phyloP scores from a whole-genome alignment of 768 basidiomycete genomes.

The Termitomyces sp. region DNA sequence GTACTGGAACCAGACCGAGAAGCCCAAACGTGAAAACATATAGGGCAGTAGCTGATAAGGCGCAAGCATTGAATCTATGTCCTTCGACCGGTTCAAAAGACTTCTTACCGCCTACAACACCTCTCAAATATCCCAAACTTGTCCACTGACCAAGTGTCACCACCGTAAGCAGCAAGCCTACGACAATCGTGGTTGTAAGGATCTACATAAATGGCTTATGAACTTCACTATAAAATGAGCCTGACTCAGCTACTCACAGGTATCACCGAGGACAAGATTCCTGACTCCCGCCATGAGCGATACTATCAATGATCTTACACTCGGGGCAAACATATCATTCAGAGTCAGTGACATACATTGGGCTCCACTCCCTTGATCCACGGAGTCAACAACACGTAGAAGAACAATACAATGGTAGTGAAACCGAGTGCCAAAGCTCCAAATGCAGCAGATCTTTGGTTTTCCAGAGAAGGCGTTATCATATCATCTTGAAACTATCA shows the following conservation, averaged over 20 bases:
- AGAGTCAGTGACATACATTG: constrained; percentile 42
- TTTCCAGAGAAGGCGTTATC: not conserved
- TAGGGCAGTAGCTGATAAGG: constrained; percentile 50
- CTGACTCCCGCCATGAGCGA: constrained; percentile 68
- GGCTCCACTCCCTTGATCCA: constrained; percentile 62
- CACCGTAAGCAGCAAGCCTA: constrained; percentile 61
- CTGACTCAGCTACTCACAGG: constrained; percentile 33
- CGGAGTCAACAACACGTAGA: constrained; percentile 67
- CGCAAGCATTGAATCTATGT: not conserved
- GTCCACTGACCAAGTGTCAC: constrained; percentile 66
- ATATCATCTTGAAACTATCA: not conserved
- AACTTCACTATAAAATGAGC: not conserved
- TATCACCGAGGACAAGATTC: constrained; percentile 60
- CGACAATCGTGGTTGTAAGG: constrained; percentile 61
- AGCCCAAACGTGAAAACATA: constrained; percentile 72
- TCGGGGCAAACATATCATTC: not conserved
- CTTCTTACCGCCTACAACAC: constrained; percentile 50
- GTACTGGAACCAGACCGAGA: constrained; percentile 66
- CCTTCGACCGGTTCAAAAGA: not conserved
- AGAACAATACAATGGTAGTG: constrained; percentile 62
- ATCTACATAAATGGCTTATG: constrained; percentile 24
- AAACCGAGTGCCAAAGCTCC: constrained; percentile 48
- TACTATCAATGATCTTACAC: constrained; percentile 39
- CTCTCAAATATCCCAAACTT: constrained; percentile 55
- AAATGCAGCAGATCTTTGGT: constrained; percentile 44